These are phyloP conservation scores for Phoma sp. DNA, from an alignment of 2,329 filamentous ascomycete species.

Conservation along the genomic window DNA sequence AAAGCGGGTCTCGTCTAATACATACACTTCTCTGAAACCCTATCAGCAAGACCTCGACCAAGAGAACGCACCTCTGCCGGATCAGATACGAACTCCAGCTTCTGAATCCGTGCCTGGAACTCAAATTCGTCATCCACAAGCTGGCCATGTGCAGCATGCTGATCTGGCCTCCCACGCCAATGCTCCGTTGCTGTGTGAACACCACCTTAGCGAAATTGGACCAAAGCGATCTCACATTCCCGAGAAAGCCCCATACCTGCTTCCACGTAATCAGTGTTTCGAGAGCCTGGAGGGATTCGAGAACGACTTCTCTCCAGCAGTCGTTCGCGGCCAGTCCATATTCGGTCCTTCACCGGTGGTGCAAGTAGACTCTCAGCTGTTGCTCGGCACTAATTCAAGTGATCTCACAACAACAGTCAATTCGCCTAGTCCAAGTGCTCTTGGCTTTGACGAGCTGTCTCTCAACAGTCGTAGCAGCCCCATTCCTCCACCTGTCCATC, in stretches of 20 bases:
- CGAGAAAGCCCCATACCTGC: background rate
- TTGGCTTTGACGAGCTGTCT: conserved; percentile 23
- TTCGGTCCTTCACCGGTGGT: conserved; percentile 1
- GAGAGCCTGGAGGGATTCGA: background rate
- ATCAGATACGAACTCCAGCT: no score
- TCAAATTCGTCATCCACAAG: conserved; percentile 1
- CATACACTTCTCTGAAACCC: background rate
- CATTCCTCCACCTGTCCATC: background rate
- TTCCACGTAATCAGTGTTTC: background rate
- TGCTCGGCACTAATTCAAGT: background rate
- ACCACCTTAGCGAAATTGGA: background rate
- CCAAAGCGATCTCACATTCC: background rate
- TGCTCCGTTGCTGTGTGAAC: background rate
- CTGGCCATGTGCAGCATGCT: background rate
- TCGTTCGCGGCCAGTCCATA: conserved; percentile 6
- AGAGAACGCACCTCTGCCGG: conserved; percentile 7
- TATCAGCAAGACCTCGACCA: conserved; percentile 2
- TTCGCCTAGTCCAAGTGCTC: conserved; percentile 15
- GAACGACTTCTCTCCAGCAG: background rate
- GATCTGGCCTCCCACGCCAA: background rate
- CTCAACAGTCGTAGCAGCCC: conserved; percentile 5
- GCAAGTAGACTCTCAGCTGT: no score
- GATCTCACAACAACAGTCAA: background rate
- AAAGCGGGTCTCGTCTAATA: conserved; percentile 3
- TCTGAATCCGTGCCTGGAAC: conserved; percentile 1